A percentile compares a stretch with the other conserved stretches of the same genome.
Conservation (phyloP, 257 asterid species). For the Scutellaria galericulata region DNA sequence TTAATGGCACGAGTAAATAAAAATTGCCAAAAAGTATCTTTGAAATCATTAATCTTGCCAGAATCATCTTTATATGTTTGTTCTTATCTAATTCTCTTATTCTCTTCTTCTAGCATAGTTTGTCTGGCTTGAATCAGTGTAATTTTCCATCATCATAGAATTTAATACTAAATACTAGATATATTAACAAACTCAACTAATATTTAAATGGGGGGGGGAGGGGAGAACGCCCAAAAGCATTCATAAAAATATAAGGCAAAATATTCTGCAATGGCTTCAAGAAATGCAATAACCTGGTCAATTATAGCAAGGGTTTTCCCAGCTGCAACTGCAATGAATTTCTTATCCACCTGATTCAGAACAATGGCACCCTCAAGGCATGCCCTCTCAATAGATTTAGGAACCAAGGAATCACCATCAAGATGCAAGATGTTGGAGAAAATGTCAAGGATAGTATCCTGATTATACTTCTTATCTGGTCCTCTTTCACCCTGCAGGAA, state of each 20-base stretch:
- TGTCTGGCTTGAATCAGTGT: not conserved
- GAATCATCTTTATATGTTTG: not conserved
- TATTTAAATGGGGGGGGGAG: not conserved
- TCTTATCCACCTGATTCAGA: conserved; percentile 93
- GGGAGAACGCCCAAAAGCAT: conserved; percentile 3
- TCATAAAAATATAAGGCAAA: conserved; percentile 7
- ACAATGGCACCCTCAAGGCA: conserved; percentile 78
- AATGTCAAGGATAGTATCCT: conserved; percentile 68
- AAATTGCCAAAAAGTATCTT: not conserved
- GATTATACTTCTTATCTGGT: conserved; percentile 39
- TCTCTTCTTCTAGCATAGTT: conserved; percentile 9
- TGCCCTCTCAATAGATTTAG: conserved; percentile 72
- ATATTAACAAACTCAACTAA: conserved; percentile 10
- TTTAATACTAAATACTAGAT: conserved; percentile 8
- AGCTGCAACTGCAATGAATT: conserved; percentile 88
- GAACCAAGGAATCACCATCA: conserved; percentile 69
- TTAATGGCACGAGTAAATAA: not conserved
- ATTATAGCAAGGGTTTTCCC: conserved; percentile 74
- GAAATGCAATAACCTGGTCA: conserved; percentile 75
- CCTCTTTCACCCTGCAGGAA: conserved; percentile 48
- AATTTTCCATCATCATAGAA: conserved; percentile 23
- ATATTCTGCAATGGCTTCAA: conserved; percentile 9
- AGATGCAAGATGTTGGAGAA: conserved; percentile 67
- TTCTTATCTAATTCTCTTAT: conserved; percentile 1
- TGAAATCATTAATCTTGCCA: conserved; percentile 8